A percentile compares a stretch with the other conserved stretches of the same genome.
Evolutionary conservation across 257 asterid genomes (phyloP).

Genomic region (Solanum clarkiae): DNA sequence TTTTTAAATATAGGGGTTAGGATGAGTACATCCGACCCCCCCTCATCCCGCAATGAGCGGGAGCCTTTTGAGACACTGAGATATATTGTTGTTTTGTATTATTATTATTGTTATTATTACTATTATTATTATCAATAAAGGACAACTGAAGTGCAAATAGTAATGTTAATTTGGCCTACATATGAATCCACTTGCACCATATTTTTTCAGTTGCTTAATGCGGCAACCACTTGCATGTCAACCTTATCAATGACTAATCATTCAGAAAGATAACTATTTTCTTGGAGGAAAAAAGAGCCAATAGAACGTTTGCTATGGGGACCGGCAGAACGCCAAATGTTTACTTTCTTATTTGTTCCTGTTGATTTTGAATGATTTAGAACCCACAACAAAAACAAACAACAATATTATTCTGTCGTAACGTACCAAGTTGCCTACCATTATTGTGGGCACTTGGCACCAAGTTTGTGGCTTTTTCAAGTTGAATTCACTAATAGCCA

Average conservation of each 20-base stretch:
- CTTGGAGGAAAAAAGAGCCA: no score
- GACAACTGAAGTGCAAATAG: not conserved
- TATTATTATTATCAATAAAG: not conserved
- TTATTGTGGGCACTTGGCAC: not conserved
- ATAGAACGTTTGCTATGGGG: not conserved
- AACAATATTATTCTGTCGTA: not conserved
- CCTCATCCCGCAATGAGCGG: no score
- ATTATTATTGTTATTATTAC: no score
- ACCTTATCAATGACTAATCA: no score
- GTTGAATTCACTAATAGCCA: not conserved
- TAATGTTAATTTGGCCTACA: not conserved
- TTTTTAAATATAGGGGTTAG: no score
- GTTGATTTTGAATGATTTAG: not conserved
- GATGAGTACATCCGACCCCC: no score
- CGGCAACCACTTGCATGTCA: not conserved
- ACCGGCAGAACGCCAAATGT: not conserved
- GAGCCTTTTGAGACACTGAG: no score
- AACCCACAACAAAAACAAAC: not conserved
- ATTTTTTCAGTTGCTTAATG: not conserved
- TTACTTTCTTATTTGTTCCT: not conserved
- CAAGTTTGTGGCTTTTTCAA: not conserved
- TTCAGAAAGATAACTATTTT: not conserved
- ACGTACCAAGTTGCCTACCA: not conserved
- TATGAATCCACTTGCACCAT: not conserved
- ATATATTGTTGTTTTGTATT: no score